phyloP scores from a whole-genome alignment of 768 basidiomycete genomes.

The Lactarius tabidus region DNA sequence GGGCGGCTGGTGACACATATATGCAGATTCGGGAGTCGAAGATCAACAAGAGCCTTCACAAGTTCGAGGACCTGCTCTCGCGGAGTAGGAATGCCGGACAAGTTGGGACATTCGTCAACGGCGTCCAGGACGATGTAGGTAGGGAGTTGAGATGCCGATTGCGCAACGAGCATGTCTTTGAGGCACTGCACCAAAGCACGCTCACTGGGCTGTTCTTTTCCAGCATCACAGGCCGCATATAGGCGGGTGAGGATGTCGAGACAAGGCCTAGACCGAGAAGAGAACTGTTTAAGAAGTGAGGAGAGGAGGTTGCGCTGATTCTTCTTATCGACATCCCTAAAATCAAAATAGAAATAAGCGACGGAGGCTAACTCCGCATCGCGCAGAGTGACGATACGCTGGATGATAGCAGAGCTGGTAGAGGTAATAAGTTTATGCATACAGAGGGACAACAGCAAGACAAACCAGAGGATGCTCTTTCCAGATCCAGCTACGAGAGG shows the following conservation, averaged over 20 bases:
- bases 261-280: background rate
- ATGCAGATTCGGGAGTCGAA: background rate
- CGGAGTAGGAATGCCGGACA: background rate
- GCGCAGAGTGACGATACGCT: background rate
- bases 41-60: background rate
- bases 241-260: background rate
- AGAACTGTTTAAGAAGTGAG: background rate
- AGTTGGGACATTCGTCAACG: background rate
- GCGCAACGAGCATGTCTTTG: background rate
- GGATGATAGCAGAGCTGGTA: background rate
- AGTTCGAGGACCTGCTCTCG: background rate
- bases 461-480: background rate
- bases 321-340: background rate
- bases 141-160: background rate
- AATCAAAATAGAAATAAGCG: background rate
- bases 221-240: background rate
- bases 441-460: background rate
- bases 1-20: background rate
- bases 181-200: background rate
- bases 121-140: background rate
- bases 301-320: background rate
- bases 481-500: background rate
- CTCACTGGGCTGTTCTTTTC: background rate
- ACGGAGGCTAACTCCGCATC: background rate
- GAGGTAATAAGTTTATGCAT: background rate